Evolutionary conservation across 768 basidiomycete species (phyloP), one percentile per base, ranked within the genome.

Genomic region (Agaricus sinodeliciosus): DNA sequence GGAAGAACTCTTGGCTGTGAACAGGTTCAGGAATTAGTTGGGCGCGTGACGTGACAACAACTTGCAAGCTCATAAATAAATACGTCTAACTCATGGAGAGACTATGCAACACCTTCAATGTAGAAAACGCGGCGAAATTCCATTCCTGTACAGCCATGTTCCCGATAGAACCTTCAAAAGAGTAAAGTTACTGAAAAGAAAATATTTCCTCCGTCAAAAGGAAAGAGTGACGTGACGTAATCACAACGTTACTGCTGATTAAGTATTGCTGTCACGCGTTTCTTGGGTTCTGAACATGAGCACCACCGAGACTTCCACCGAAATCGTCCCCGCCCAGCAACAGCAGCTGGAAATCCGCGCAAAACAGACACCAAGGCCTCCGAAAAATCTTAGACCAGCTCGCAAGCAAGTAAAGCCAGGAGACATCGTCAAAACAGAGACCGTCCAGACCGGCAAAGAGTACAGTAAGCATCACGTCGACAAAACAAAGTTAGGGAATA

Each of bases 381-480:
- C 63, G 15, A 91, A 87, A 66, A 92, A 90, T 63, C 73, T 90
- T 12, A 87, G 87, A 60, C 94, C 94, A 3, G 94, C 94, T n/a
- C 73, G 93, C 45, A 93, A 94, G 62, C 94, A 97, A 62, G 93
- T 97, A 11, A 87, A 89, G 59, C 72, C 88, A 1, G 94, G 92
- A 35, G 87, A 95, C 60, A 89, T 95, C 15, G 90, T 90, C 58
- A 92, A 91, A 70, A 83, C 80, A 46, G 92, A 94, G 65, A 82
- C 87, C 0, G 80, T 85, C 8, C 94, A 97, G 68, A 91, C 92
- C 0, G 94, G 94, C 45, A 95, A 95, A 67, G 94, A 96, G 66
- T 96, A 95, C 72, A 97, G 94, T 94, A 60, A 61, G 87, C 81
- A 9, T 15, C 22, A 11, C 34, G 11, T 25, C 9, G 28, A 27